These are phyloP conservation scores for Bimuria novae-zelandiae DNA, from an alignment of 2,329 filamentous ascomycete genomes.

Conservation along the genomic window DNA sequence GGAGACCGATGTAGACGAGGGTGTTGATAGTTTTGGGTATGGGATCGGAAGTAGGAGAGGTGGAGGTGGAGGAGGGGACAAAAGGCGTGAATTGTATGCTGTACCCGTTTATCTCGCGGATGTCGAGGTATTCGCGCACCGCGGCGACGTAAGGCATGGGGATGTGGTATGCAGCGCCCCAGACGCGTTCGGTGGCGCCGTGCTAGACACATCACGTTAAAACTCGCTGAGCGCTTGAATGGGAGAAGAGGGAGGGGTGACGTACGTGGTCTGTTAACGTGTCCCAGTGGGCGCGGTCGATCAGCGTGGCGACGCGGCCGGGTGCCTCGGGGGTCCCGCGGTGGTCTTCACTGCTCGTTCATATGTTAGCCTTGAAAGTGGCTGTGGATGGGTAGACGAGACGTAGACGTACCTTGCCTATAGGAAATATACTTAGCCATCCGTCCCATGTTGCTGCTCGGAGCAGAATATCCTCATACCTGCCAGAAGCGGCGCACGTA, in stretches of 20 bases:
- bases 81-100: constrained; percentile 90
- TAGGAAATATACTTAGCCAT: constrained; percentile 23
- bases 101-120: constrained; percentile 97
- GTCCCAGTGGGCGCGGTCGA: constrained; percentile 82
- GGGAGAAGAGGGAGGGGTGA: too few relatives aligned
- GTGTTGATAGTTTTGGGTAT: constrained; percentile 47
- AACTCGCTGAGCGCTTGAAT: too few relatives aligned
- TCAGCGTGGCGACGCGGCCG: constrained; percentile 90
- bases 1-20: constrained; percentile 93
- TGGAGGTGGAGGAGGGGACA: constrained; percentile 46
- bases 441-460: too few relatives aligned
- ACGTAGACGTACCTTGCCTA: constrained; percentile 42
- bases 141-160: constrained; percentile 71
- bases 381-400: not conserved
- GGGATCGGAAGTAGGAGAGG: constrained; percentile 63
- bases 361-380: too few relatives aligned
- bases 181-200: constrained; percentile 65
- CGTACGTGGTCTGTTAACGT: constrained; percentile 67
- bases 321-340: constrained; percentile 86
- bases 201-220: not conserved
- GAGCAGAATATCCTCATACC: constrained; percentile 59
- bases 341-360: constrained; percentile 97
- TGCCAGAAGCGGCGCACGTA: constrained; percentile 98
- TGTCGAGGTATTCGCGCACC: constrained; percentile 89
- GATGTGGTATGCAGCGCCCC: constrained; percentile 93